Conservation (phyloP, 495 filamentous ascomycete species). For the Penicillium nucicola region DNA sequence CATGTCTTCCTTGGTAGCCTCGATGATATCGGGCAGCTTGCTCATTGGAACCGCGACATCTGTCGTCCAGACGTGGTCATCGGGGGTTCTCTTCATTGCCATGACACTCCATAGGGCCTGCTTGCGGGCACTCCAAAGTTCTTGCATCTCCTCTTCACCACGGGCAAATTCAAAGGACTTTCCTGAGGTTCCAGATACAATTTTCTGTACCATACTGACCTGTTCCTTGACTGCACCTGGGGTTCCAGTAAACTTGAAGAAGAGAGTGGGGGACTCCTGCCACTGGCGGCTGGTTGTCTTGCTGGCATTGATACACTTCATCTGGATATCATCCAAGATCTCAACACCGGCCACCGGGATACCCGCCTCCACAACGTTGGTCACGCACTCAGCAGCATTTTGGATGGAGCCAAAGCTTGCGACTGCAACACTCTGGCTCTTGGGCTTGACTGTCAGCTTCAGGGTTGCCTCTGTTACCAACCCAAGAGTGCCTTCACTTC, state of each 20-base stretch:
- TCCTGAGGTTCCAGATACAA: constrained; percentile 46
- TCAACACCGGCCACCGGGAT: constrained; percentile 63
- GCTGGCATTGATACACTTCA: constrained; percentile 62
- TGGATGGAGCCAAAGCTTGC: constrained; percentile 57
- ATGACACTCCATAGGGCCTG: constrained; percentile 59
- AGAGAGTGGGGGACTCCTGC: constrained; percentile 61
- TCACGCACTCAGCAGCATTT: constrained; percentile 57
- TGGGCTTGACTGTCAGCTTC: constrained; percentile 60
- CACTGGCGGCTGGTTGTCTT: constrained; percentile 52
- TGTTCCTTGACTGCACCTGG: constrained; percentile 57
- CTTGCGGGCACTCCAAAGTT: constrained; percentile 63
- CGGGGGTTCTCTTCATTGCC: constrained; percentile 51
- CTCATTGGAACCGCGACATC: constrained; percentile 67
- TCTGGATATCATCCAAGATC: constrained; percentile 63
- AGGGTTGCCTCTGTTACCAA: constrained; percentile 63
- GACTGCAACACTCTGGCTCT: constrained; percentile 60
- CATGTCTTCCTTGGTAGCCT: constrained; percentile 59
- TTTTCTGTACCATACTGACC: constrained; percentile 52
- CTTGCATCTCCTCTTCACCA: constrained; percentile 51
- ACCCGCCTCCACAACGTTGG: constrained; percentile 57
- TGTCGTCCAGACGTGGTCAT: constrained; percentile 63
- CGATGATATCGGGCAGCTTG: constrained; percentile 59
- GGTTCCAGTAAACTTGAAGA: constrained; percentile 67
- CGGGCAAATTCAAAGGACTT: constrained; percentile 59
- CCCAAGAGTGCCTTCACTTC: constrained; percentile 63